Conservation (phyloP, 2,329 filamentous ascomycete species). For the Botryotinia convoluta region DNA sequence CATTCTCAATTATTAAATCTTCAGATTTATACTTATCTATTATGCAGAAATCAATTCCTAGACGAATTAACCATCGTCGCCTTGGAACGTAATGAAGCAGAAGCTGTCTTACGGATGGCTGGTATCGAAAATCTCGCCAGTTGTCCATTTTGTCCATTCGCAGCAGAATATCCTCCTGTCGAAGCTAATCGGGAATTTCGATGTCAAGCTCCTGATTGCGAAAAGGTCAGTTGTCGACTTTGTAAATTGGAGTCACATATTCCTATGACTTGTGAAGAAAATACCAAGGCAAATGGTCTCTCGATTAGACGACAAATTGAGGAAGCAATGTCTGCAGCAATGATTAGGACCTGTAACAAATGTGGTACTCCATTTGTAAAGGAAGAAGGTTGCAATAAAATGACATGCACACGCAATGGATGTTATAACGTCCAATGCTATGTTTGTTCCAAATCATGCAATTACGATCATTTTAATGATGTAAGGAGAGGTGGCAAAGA, state of each 20-base stretch:
- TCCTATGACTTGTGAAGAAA: constrained; percentile 69
- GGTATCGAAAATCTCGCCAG: constrained; percentile 68
- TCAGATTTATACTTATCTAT: constrained; percentile 21
- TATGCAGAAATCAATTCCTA: constrained; percentile 41
- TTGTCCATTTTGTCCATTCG: constrained; percentile 82
- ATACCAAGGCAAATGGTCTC: constrained; percentile 56
- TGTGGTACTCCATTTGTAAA: constrained; percentile 70
- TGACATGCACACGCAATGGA: constrained; percentile 60
- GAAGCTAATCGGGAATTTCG: constrained; percentile 70
- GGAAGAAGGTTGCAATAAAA: constrained; percentile 77
- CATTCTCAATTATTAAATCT: constrained; percentile 41
- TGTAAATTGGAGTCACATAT: constrained; percentile 70
- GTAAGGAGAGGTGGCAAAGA: constrained; percentile 44
- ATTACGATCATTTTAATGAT: constrained; percentile 70
- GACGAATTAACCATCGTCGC: constrained; percentile 57
- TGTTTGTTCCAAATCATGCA: constrained; percentile 64
- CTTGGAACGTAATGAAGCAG: constrained; percentile 69
- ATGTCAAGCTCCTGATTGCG: constrained; percentile 66
- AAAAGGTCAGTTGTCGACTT: constrained; percentile 61
- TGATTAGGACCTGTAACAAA: constrained; percentile 74
- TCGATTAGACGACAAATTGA: constrained; percentile 67
- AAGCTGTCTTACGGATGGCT: constrained; percentile 65
- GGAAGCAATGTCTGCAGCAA: constrained; percentile 77
- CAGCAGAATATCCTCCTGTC: constrained; percentile 67
- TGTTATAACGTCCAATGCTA: constrained; percentile 62